Conservation (phyloP, 1,284 basidiomycete species). For the Athelia psychrophila region DNA sequence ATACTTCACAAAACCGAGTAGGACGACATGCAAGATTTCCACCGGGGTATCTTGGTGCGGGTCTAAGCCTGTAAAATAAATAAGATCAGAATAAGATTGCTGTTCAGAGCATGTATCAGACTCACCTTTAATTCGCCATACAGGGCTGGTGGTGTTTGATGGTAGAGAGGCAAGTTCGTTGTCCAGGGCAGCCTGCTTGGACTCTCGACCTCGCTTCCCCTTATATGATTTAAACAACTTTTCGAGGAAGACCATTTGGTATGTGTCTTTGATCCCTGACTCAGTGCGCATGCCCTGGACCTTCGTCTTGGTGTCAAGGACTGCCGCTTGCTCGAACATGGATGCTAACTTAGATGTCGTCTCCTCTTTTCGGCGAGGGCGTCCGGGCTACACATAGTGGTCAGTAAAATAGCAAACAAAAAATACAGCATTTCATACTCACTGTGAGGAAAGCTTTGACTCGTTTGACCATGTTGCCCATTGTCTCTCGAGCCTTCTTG, state of each 20-base stretch:
- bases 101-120: no score
- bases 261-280: neutral
- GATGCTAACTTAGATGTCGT: constrained; percentile 11
- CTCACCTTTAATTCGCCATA: constrained; percentile 5
- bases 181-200: constrained; percentile 15
- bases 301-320: constrained; percentile 12
- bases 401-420: no score
- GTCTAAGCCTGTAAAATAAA: constrained; percentile 12
- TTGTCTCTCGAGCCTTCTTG: neutral
- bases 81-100: neutral
- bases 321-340: constrained; percentile 13
- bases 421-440: no score
- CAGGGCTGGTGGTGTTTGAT: neutral
- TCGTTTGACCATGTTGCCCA: neutral
- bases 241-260: neutral
- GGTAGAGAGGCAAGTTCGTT: constrained; percentile 11
- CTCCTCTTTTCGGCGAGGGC: no score
- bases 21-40: constrained; percentile 16
- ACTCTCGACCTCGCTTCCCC: neutral
- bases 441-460: constrained; percentile 1
- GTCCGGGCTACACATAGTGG: no score
- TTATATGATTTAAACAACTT: neutral
- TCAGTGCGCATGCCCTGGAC: constrained; percentile 9
- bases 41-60: constrained; percentile 10
- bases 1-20: constrained; percentile 22